Base-by-base conservation (phyloP, 495 filamentous ascomycete genomes). In the Trypethelium eluteriae region DNA sequence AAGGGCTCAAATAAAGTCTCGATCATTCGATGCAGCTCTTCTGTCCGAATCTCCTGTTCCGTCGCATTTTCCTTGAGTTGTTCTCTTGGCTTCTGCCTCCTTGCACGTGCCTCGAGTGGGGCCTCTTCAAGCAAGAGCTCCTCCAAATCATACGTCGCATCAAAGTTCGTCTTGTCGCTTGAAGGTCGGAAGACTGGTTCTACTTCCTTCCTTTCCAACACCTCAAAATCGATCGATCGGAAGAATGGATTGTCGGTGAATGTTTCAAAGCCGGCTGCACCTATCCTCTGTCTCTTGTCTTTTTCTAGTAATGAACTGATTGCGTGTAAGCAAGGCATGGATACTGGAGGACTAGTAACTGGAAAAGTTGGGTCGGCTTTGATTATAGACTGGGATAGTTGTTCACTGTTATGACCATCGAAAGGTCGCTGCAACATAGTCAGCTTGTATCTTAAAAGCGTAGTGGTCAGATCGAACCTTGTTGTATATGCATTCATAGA, bases 401-500 rank as follows among this genome's bases (percentile, higher is more conserved):
- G 83, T 38, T 92, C 86, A 70, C 96, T 91, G 44, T 86, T 91
- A 70, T 89, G 90, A 36, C 90, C 92, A 71, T 94, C 88, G 69
- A 98, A 98, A 10, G 94, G 94, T 72, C 94, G 85, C 94, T 89
- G 67, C 18, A 44, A 18, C 34, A 38, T 2, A 41, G 70, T 82
- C 70, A 83, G 78, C 56, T 38, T 50, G 65, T 41, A 18, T 57
- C 0, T 10, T 38, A 63, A n/a, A 0, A 61, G 5, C 11, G 32
- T 6, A 14, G 12, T 25, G 61, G 18, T 39, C 9, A 2, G 5
- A 47, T 73, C 84, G 62, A 79, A 93, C 93, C 87, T 95, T 98
- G 77, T 94, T 97, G 79, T 97, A 98, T 61, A 98, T 96, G 82
- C 94, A 97, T 77, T 98, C 94, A 77, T 96, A 98, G 76, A 98